Percentiles rank a stretch among this genome's conserved stretches.
These are phyloP conservation scores for Sporisorium sorghi DNA, from an alignment of 1,284 basidiomycete genomes.

Conservation along the genomic window DNA sequence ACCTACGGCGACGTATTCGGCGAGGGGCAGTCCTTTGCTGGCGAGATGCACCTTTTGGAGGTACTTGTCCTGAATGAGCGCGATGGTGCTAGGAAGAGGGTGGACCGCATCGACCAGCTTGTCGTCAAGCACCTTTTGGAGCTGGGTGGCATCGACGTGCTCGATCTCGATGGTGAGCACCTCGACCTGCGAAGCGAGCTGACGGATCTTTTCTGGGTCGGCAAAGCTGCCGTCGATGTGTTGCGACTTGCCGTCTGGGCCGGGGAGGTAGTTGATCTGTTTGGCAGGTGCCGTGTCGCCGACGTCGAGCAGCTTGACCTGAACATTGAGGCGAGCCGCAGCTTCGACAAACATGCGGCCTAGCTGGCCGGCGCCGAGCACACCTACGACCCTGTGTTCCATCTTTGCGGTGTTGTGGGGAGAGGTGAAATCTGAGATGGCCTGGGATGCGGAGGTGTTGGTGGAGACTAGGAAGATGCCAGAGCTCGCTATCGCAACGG, in stretches of 20 bases:
- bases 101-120: constrained; percentile 75
- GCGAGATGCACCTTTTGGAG: constrained; percentile 81
- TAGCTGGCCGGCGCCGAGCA: constrained; percentile 88
- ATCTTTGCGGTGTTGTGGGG: constrained; percentile 23
- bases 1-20: constrained; percentile 74
- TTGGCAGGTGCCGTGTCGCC: constrained; percentile 87
- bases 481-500: not conserved
- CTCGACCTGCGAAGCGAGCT: constrained; percentile 84
- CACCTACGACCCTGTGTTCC: constrained; percentile 58
- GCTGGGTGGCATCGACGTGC: constrained; percentile 86
- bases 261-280: constrained; percentile 75
- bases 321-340: constrained; percentile 87
- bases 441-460: not conserved
- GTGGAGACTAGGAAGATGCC: not conserved
- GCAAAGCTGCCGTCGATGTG: constrained; percentile 93
- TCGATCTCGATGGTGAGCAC: constrained; percentile 97
- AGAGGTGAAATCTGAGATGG: not conserved
- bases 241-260: constrained; percentile 59
- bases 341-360: constrained; percentile 96
- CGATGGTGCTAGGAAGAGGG: constrained; percentile 85
- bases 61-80: constrained; percentile 94
- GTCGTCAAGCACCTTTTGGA: constrained; percentile 71
- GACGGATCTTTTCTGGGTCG: constrained; percentile 81
- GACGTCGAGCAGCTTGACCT: constrained; percentile 87
- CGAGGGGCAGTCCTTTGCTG: constrained; percentile 75